Conservation (phyloP, 805 yeast genomes). For the Candida vartiovaarae region DNA sequence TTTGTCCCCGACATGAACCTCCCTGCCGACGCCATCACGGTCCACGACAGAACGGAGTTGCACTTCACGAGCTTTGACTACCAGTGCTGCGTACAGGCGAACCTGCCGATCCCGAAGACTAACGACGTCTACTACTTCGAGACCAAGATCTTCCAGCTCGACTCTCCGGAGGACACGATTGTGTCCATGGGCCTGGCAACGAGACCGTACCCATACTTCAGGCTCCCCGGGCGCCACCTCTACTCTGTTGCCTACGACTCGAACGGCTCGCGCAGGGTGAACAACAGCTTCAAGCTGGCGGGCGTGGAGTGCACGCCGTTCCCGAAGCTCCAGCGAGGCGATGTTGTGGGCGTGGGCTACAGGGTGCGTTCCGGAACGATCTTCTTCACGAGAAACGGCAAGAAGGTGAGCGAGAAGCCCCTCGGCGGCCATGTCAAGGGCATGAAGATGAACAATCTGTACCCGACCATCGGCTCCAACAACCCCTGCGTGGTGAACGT, state of each 20-base stretch:
- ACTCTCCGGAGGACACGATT: constrained; percentile 32
- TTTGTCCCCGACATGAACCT: constrained; percentile 41
- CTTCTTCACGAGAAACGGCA: constrained; percentile 92
- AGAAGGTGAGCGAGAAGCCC: constrained; percentile 41
- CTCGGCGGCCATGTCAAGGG: constrained; percentile 17
- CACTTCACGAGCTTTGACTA: constrained; percentile 27
- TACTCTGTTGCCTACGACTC: constrained; percentile 71
- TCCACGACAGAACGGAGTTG: constrained; percentile 36
- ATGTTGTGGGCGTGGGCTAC: constrained; percentile 89
- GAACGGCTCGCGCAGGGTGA: constrained; percentile 61
- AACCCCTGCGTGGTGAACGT: constrained; percentile 38
- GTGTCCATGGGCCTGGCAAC: constrained; percentile 64
- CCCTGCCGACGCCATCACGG: constrained; percentile 42
- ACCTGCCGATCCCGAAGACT: constrained; percentile 37
- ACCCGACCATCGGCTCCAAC: constrained; percentile 32
- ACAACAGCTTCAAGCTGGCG: constrained; percentile 43
- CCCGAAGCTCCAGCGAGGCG: constrained; percentile 62
- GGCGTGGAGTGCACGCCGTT: constrained; percentile 25
- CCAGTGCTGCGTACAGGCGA: constrained; percentile 32
- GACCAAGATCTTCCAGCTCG: constrained; percentile 42
- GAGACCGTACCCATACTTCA: constrained; percentile 67
- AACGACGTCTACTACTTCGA: constrained; percentile 71
- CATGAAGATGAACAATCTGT: constrained; percentile 66
- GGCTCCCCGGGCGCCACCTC: constrained; percentile 66
- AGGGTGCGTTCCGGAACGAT: constrained; percentile 74